Evolutionary conservation across 805 yeast species (phyloP).

Genomic region (Sporopachydermia lactativora): DNA sequence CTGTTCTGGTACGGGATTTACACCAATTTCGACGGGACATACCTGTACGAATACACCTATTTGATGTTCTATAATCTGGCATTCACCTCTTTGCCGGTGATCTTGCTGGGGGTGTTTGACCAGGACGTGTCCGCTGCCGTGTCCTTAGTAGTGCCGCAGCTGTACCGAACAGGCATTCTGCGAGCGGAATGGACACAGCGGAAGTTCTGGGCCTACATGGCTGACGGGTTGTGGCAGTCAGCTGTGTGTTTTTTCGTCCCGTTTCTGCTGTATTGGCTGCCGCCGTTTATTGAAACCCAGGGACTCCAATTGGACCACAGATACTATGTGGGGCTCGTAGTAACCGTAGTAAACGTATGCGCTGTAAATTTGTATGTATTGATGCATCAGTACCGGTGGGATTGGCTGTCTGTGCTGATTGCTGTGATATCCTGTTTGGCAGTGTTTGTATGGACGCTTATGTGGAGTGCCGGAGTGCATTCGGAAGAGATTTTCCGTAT

Average conservation of each 20-base stretch:
- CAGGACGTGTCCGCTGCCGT: constrained; percentile 66
- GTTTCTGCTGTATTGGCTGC: constrained; percentile 33
- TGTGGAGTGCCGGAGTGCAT: constrained; percentile 46
- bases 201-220: constrained; percentile 62
- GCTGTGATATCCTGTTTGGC: constrained; percentile 43
- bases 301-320: constrained; percentile 58
- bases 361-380: constrained; percentile 54
- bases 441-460: constrained; percentile 66
- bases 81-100: constrained; percentile 69
- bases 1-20: constrained; percentile 72
- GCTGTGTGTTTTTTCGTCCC: constrained; percentile 64
- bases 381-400: constrained; percentile 68
- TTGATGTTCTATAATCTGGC: constrained; percentile 75
- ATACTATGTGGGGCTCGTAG: constrained; percentile 55
- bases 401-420: constrained; percentile 50
- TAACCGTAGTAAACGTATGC: constrained; percentile 50
- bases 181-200: constrained; percentile 55
- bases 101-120: constrained; percentile 64
- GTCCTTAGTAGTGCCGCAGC: constrained; percentile 58
- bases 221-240: constrained; percentile 68
- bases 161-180: constrained; percentile 59
- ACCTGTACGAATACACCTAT: constrained; percentile 64
- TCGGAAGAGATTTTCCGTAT: constrained; percentile 54
- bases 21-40: constrained; percentile 66
- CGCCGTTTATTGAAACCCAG: constrained; percentile 31